Conservation (phyloP, 306 rosid species). For the Prinsepia uniflora region DNA sequence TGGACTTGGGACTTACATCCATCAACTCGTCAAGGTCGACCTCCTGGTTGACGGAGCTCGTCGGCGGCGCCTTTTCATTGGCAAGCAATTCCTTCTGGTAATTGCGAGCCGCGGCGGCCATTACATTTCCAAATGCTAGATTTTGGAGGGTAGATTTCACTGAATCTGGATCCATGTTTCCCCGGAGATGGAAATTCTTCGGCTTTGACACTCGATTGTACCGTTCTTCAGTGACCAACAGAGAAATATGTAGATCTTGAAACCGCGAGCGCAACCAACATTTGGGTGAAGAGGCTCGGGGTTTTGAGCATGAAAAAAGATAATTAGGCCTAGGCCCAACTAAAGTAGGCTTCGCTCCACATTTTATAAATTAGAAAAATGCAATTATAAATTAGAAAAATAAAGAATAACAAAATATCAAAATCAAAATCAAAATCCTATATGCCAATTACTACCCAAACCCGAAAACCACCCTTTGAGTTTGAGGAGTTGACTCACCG, state of each 20-base stretch:
- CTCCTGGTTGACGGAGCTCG: slow-evolving; percentile 65
- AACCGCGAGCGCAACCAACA: not conserved
- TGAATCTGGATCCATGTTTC: slow-evolving; percentile 70
- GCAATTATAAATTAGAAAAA: no score
- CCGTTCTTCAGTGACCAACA: not conserved
- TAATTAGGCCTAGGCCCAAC: not conserved
- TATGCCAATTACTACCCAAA: no score
- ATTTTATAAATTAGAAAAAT: no score
- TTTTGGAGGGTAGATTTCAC: slow-evolving; percentile 80
- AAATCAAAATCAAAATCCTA: no score
- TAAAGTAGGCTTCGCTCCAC: not conserved
- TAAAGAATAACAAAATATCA: no score
- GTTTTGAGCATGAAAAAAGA: not conserved
- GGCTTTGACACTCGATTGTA: not conserved
- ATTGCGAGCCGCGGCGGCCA: slow-evolving; percentile 90
- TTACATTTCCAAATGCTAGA: slow-evolving; percentile 82
- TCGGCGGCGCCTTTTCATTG: slow-evolving; percentile 49
- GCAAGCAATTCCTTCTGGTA: slow-evolving; percentile 75
- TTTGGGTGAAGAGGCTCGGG: not conserved
- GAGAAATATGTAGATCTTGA: not conserved
- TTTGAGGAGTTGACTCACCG: no score
- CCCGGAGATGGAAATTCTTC: not conserved
- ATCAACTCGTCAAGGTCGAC: slow-evolving; percentile 91
- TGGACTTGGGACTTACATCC: slow-evolving; percentile 59
- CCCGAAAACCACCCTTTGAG: no score